Percentiles rank a stretch among this genome's conserved stretches.
Evolutionary conservation across 192 early-diverging fungal genomes (phyloP).

Genomic region (Coemansia furcata): DNA sequence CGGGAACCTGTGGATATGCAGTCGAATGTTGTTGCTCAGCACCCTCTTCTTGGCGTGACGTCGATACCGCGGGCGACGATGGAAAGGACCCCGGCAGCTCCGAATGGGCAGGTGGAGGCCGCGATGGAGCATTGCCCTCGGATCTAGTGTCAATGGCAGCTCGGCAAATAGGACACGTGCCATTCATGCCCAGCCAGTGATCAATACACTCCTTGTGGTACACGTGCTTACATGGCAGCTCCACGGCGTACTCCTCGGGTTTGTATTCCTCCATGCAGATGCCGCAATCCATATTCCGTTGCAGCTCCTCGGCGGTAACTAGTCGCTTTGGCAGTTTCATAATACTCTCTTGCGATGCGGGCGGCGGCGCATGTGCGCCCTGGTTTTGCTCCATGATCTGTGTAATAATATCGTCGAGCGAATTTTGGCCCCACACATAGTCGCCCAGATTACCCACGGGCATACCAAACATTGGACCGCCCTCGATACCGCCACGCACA

Average conservation of each 20-base stretch:
- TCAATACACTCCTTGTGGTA: slow-evolving; percentile 89
- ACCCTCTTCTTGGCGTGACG: slow-evolving; percentile 1
- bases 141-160: slow-evolving; percentile 39
- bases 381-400: slow-evolving; percentile 79
- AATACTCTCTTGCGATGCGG: slow-evolving; percentile 77
- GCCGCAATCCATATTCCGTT: slow-evolving; percentile 70
- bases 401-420: slow-evolving; percentile 86
- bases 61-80: slow-evolving; percentile 14
- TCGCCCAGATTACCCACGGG: slow-evolving; percentile 68
- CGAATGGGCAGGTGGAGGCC: slow-evolving; percentile 18
- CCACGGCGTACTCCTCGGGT: slow-evolving; percentile 60
- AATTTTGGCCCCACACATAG: slow-evolving; percentile 82
- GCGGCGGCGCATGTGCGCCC: slow-evolving; percentile 60
- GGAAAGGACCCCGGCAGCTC: slow-evolving; percentile 50
- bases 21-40: background rate
- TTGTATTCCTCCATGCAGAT: slow-evolving; percentile 91
- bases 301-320: slow-evolving; percentile 58
- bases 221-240: slow-evolving; percentile 82
- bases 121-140: background rate
- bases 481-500: slow-evolving; percentile 29
- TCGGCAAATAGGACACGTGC: slow-evolving; percentile 88
- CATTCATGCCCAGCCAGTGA: slow-evolving; percentile 91
- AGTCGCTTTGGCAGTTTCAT: slow-evolving; percentile 56
- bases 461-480: slow-evolving; percentile 38
- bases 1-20: background rate